Evolutionary conservation across 176 grass and related monocot species (phyloP).

Genomic region (Luzula sylvatica): DNA sequence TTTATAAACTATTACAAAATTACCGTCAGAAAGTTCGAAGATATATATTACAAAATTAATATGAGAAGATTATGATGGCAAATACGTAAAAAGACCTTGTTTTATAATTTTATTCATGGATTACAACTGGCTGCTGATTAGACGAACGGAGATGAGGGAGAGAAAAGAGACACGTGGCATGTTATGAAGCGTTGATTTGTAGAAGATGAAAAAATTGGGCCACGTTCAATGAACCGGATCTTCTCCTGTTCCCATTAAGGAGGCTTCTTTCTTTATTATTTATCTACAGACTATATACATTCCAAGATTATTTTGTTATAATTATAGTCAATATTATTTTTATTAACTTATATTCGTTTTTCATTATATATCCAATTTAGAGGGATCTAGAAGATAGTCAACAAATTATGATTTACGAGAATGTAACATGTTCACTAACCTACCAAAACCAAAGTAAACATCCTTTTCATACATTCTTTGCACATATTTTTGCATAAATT

Average conservation of each 20-base stretch:
- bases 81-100: neutral
- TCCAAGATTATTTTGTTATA: too few relatives aligned
- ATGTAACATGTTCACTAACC: too few relatives aligned
- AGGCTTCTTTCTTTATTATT: neutral
- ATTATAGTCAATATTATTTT: too few relatives aligned
- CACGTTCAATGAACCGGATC: conserved; percentile 20
- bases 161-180: neutral
- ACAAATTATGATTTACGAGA: too few relatives aligned
- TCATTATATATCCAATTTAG: too few relatives aligned
- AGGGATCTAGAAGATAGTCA: too few relatives aligned
- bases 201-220: neutral
- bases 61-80: neutral
- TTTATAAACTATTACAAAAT: neutral
- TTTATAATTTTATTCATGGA: neutral
- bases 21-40: neutral
- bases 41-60: neutral
- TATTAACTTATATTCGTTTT: too few relatives aligned
- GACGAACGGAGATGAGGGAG: neutral
- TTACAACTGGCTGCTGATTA: conserved; percentile 1
- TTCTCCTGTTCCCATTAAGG: conserved; percentile 5
- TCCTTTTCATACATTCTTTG: too few relatives aligned
- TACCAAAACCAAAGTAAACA: too few relatives aligned
- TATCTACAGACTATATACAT: too few relatives aligned
- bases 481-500: too few relatives aligned
- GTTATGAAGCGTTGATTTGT: neutral